Base-by-base conservation (phyloP, 768 basidiomycete species). In the Neoboletus brunneissimus region DNA sequence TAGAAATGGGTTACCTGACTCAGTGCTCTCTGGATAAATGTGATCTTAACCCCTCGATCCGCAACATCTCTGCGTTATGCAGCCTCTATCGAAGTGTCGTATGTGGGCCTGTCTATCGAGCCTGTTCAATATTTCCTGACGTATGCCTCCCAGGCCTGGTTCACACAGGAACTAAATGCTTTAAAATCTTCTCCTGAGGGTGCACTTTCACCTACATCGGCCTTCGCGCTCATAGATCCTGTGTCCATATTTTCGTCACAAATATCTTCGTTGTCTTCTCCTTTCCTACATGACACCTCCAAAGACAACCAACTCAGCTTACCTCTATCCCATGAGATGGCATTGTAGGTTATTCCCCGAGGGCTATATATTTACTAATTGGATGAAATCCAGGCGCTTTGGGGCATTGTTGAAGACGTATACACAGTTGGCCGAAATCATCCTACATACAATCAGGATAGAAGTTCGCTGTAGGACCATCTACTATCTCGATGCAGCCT, bases 371-470 rank as follows among this genome's bases (percentile, higher is more conserved):
- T 44, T 41, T 25, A 35, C 34, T 55, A 29, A 68, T 51, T 62
- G 13, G 25, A 46, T n/a, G 43, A 37, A 56, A 27, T 23, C 42
- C 61, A 96, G 96, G 57, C 93, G 94, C 31, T 97, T 94, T 73
- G 88, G 95, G 68, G 91, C 94, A 0, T 77, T 98, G 44, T 76
- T 95, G 41, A 86, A 88, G 73, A 96, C 94, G 2, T 98, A 94
- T 64, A 87, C 89, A 38, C 94, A 96, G 62, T 79, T 98, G 8
- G 87, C 91, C 10, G 86, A 89, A 64, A 81, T 95, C 55, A 87
- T 97, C 48, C 76, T 98, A 41, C 88, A 89, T 67, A 94, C 90
- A 6, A 84, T 98, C 31, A 84, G 94, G 35, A 83, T 91, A 51
- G 96, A 98, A 66, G 74, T 97, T 50, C 84, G 96, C 5, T 93